A percentile compares a stretch with the other conserved stretches of the same genome.
phyloP scores from a whole-genome alignment of 371 early-diverging fungal genomes.

The Syncephalastrum contaminatum region DNA sequence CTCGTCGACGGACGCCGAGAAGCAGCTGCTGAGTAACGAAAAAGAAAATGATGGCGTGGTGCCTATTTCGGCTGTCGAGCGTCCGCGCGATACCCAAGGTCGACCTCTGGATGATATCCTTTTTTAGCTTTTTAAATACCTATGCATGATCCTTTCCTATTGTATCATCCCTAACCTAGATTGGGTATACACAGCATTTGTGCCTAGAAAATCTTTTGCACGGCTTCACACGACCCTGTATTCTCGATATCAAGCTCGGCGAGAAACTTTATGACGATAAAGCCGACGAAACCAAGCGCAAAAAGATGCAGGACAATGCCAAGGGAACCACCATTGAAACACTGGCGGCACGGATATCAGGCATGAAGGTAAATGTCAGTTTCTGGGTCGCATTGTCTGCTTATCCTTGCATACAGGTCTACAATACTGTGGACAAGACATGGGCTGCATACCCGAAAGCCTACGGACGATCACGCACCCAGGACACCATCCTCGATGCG shows the following conservation, averaged over 20 bases:
- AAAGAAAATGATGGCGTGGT: slow-evolving; percentile 11
- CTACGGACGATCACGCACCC: slow-evolving; percentile 44
- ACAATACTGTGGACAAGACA: slow-evolving; percentile 31
- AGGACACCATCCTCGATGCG: slow-evolving; percentile 43
- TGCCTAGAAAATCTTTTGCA: slow-evolving; percentile 75
- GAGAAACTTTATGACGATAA: slow-evolving; percentile 59
- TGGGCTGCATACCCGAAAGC: slow-evolving; percentile 44
- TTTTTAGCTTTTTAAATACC: slow-evolving; percentile 20
- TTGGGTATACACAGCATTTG: slow-evolving; percentile 40
- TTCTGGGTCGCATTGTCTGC: not conserved
- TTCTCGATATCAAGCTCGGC: slow-evolving; percentile 83
- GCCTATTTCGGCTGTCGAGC: slow-evolving; percentile 5
- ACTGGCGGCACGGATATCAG: slow-evolving; percentile 64
- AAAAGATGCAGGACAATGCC: slow-evolving; percentile 59
- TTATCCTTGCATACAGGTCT: slow-evolving; percentile 24
- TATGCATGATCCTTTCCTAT: not conserved
- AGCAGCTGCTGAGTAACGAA: slow-evolving; percentile 16
- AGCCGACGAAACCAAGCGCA: slow-evolving; percentile 61
- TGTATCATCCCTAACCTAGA: slow-evolving; percentile 6
- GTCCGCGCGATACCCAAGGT: slow-evolving; percentile 4
- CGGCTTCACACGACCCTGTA: slow-evolving; percentile 68
- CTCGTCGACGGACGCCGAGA: slow-evolving; percentile 36
- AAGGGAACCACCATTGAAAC: slow-evolving; percentile 54
- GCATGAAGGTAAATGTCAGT: slow-evolving; percentile 51
- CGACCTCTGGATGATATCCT: slow-evolving; percentile 48